Base-by-base conservation (phyloP, 163 green algal genomes). In the Prototheca cutis region DNA sequence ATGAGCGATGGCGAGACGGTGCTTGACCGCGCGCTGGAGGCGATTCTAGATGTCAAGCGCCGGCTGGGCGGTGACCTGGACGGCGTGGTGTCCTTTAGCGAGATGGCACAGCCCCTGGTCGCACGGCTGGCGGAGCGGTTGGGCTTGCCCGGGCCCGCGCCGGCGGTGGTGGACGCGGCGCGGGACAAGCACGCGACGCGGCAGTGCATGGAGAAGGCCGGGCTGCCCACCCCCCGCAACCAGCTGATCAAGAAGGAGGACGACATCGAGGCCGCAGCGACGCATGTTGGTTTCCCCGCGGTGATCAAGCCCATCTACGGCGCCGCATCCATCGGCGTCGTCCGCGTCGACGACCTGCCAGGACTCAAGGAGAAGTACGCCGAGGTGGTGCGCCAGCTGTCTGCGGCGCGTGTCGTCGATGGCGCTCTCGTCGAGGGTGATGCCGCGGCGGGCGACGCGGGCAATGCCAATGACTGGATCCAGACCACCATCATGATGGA, bases 291-390 rank as follows among this genome's bases (percentile, higher is more conserved):
- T 55, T 93, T 90, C 73, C 85, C 85, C 6, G 70, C 80, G 24
- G 85, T 93, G 6, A 89, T 91, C 76, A 93, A 93, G 74, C 85
- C 85, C 51, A 83, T 93, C 54, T 78, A 69, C 62, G 84, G 85
- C 19, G 83, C 85, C 19, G 85, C 83, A 2, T 87, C 76, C 53
- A 87, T 93, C 56, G 85, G 85, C 15, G 85, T 93, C 25, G 83
- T 93, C 10, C 74, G 82, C 19, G 80, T 86, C 47, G 74, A 90
- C 68, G 55, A 81, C 58, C 48, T 70, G 64, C 71, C 71, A n/a
- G 54, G 79, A 45, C 73, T 93, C 32, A 39, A 78, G 30, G 59
- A 53, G 21, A 71, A 73, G 0, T 89, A 84, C 62, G 63, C 70
- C 39, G 67, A 61, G 18, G 84, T 93, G 32, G 51, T 68, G 36